Base-by-base conservation (phyloP, 306 rosid genomes). In the Prunus campanulata region DNA sequence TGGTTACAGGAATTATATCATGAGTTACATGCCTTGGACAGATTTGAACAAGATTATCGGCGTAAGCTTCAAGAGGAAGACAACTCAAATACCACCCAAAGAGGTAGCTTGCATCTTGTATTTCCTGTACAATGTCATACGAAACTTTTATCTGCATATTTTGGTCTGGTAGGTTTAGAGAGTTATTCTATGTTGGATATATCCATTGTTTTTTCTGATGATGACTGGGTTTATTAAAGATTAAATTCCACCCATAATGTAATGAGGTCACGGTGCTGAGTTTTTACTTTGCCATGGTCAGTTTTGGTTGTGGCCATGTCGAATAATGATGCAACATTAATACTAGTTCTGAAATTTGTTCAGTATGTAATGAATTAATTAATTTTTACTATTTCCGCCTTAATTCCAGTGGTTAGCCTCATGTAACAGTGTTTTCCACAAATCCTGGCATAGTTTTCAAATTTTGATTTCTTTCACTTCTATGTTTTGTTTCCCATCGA, bases 11-110 rank as follows among this genome's bases (percentile, higher is more conserved):
- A 96, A 81, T 84, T 96, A 81, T 96, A 92, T 85, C 99, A 96
- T 79, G 99, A 92, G 82, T 86, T 89, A 77, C 96, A 96, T 68
- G 93, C 99, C 80, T 86, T 96, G 78, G 99, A 96, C 79, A 89
- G 99, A 86, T 96, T 88, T 87, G 98, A 92, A 83, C 99, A 92
- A 80, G 99, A 96, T 85, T 89, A 89, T 80, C 90, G 86, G 47
- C 98, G 96, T 74, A 96, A 89, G 78, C 93, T 83, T 80, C 99
- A 89, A 84, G 99, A 96, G 83, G 99, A 96, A 85, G 99, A 96
- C 83, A 88, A 77, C 82, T 83, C 98, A 66, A 95, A 80, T 86
- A 81, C 88, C 46, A 71, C 93, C 78, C 97, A 92, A 80, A 89
- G 94, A 92, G 99, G 98, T 92, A 83, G 71, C 57, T 70, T 56